Conservation (phyloP, 2,329 filamentous ascomycete species). For the Paecilomyces fulvus region DNA sequence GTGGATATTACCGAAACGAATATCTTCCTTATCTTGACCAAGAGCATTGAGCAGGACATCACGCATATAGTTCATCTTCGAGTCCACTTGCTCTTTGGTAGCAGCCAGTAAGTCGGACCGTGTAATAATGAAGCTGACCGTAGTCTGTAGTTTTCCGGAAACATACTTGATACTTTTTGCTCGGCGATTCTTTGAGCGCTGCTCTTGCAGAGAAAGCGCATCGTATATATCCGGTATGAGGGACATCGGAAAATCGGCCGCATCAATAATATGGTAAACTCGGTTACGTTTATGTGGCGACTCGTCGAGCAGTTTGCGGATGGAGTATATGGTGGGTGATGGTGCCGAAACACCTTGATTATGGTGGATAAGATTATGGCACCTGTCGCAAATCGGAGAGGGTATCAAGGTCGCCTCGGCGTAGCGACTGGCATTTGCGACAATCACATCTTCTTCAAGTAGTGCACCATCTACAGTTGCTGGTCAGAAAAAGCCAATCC, state of each 20-base stretch:
- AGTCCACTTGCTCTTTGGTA: conserved; percentile 73
- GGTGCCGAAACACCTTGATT: conserved; percentile 61
- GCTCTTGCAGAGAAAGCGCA: conserved; percentile 60
- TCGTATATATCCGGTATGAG: conserved; percentile 68
- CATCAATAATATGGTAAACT: conserved; percentile 90
- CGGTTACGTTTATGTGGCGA: conserved; percentile 88
- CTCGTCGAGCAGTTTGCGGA: conserved; percentile 76
- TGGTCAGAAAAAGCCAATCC: background rate
- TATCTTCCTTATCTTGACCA: conserved; percentile 55
- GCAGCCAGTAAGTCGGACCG: conserved; percentile 78
- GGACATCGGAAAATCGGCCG: conserved; percentile 94
- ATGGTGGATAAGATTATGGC: conserved; percentile 74
- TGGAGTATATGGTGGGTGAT: conserved; percentile 71
- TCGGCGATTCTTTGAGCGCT: conserved; percentile 73
- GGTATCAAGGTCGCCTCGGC: conserved; percentile 12
- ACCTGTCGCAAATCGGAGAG: conserved; percentile 65
- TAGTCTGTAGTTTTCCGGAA: conserved; percentile 61
- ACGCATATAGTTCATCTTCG: conserved; percentile 74
- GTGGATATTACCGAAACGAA: conserved; percentile 79
- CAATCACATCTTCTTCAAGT: conserved; percentile 10
- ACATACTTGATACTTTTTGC: conserved; percentile 59
- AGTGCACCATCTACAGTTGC: background rate
- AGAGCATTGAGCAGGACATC: conserved; percentile 70
- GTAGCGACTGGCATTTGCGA: conserved; percentile 9
- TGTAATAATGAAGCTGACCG: conserved; percentile 86